phyloP scores from a whole-genome alignment of 2,329 filamentous ascomycete species.

The Verticillium zaregamsianum region DNA sequence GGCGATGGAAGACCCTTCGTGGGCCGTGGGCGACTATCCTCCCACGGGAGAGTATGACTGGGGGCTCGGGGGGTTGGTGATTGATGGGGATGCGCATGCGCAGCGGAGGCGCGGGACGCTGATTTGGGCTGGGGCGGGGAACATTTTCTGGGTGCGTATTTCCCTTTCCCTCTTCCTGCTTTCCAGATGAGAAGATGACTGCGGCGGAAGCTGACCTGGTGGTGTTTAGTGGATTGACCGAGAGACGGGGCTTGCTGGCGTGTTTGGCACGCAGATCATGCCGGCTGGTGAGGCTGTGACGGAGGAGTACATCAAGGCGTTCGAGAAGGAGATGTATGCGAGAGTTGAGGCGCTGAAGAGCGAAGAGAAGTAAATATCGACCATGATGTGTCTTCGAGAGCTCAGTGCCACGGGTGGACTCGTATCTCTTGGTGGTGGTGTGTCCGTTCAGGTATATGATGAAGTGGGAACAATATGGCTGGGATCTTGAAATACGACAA shows the following conservation, averaged over 20 bases:
- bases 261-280: conserved; percentile 36
- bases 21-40: conserved; percentile 22
- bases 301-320: conserved; percentile 26
- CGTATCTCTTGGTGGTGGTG: too few relatives aligned
- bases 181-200: too few relatives aligned
- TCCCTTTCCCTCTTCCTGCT: too few relatives aligned
- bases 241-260: conserved; percentile 31
- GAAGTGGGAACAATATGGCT: not conserved
- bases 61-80: conserved; percentile 37
- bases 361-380: too few relatives aligned
- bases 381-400: not conserved
- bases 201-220: not conserved
- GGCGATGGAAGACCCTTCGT: conserved; percentile 19
- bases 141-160: conserved; percentile 36
- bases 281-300: conserved; percentile 33
- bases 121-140: conserved; percentile 40
- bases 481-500: not conserved
- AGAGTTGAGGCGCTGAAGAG: conserved; percentile 8
- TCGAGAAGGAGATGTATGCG: conserved; percentile 35
- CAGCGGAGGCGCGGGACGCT: conserved; percentile 33
- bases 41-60: conserved; percentile 32
- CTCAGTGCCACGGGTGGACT: too few relatives aligned
- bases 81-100: conserved; percentile 28
- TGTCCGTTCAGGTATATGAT: not conserved
- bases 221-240: conserved; percentile 24